phyloP scores from a whole-genome alignment of 805 yeast genomes.

The Wickerhamomyces canadensis region DNA sequence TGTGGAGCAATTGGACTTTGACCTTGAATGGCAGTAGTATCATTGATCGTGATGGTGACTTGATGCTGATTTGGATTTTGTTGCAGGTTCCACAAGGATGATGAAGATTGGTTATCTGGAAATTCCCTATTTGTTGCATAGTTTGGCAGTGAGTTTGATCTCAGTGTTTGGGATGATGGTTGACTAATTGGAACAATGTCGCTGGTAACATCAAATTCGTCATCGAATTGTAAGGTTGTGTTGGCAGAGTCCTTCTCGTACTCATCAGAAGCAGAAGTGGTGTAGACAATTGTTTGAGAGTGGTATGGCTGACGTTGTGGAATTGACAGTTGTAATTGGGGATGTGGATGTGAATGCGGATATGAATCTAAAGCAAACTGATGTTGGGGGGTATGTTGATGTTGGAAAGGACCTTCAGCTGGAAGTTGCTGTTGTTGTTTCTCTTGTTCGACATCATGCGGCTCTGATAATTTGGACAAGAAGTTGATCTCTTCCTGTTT shows the following conservation, averaged over 20 bases:
- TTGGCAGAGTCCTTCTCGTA: conserved; percentile 8
- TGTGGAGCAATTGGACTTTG: no score
- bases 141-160: conserved; percentile 10
- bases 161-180: conserved; percentile 6
- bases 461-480: conserved; percentile 16
- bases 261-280: no score
- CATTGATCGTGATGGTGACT: neutral
- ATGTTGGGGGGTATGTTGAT: no score
- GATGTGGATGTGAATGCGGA: neutral
- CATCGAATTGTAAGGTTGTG: conserved; percentile 15
- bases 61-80: no score
- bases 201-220: conserved; percentile 7
- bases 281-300: no score
- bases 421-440: no score
- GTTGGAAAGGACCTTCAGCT: no score
- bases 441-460: no score
- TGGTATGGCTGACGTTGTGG: no score
- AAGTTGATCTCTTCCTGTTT: conserved; percentile 10
- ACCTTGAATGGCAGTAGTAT: no score
- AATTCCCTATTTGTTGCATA: no score
- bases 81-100: conserved; percentile 3
- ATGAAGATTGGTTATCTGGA: conserved; percentile 2
- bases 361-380: neutral
- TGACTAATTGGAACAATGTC: conserved; percentile 13
- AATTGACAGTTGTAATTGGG: no score